Base-by-base conservation (phyloP, 495 filamentous ascomycete genomes). In the Hypoxylon subgilvum region DNA sequence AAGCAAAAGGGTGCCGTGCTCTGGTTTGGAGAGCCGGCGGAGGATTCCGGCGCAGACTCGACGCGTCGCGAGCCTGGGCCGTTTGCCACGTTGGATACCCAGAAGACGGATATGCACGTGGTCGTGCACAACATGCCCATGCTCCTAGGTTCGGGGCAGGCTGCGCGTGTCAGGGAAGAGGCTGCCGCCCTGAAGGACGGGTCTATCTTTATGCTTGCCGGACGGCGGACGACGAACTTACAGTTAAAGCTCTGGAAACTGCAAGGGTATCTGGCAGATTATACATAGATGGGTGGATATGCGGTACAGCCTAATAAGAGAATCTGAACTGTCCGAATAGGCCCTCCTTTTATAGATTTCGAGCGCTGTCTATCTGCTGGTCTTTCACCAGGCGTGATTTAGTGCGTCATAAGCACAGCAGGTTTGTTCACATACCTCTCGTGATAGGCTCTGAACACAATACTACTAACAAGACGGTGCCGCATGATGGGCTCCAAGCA, bases 241-340 rank as follows among this genome's bases (percentile, higher is more conserved):
- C 78, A 90, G 69, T 40, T 83, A 57, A 66, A 75, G 34, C 60
- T 93, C 34, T 90, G 88, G 88, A 86, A 83, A 61, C 63, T 92
- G 12, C 82, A 89, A 58, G 84, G 81, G 0, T 89, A 82, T 57
- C 23, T 88, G 51, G 64, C 63, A 7, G 61, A 60, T 21, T 67
- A 62, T 57, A 51, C 2, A 38, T 17, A 64, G n/a, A 23, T 25
- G 2, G 12, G 19, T 52, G 28, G 9, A 44, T 6, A 25, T 30
- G 13, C 7, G 10, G 23, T 12, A 13, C n/a, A 34, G 9, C 9
- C n/a, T 13, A 10, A 34, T 12, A 34, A 13, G n/a, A 34, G 9
- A 34, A 6, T 6, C n/a, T 34, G 3, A 34, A 13, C n/a, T 30
- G 27, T 30, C 10, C 27, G n/a, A 3, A 34, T 34, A 34, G 3